Conservation (phyloP, 2,329 filamentous ascomycete species). For the Aspergillus chevalieri region DNA sequence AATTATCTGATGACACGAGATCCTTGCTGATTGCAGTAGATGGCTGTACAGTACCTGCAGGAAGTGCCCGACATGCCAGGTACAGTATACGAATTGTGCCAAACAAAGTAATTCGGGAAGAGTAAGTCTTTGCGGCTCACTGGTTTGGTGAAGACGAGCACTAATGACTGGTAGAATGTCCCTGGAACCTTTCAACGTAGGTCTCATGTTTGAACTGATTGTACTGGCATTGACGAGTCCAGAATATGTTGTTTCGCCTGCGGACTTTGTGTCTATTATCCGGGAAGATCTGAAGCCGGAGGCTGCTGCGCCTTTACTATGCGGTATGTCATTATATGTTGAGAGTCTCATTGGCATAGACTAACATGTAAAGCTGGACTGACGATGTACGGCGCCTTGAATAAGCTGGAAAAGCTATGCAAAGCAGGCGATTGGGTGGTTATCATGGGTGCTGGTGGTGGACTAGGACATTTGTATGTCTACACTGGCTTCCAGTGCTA, state of each 20-base stretch:
- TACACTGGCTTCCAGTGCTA: not conserved
- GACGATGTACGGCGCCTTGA: constrained; percentile 10
- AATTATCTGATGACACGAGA: not conserved
- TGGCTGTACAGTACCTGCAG: constrained; percentile 9
- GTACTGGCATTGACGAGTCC: not conserved
- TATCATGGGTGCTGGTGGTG: constrained; percentile 10
- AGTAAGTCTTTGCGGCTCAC: not conserved
- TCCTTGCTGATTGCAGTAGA: constrained; percentile 6
- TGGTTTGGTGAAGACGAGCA: not conserved
- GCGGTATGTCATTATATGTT: constrained; percentile 1
- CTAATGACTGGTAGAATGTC: constrained; percentile 2
- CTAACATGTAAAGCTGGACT: constrained; percentile 1
- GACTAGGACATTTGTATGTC: constrained; percentile 7
- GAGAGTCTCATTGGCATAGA: not conserved
- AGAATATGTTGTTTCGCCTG: constrained; percentile 9
- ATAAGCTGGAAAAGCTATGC: constrained; percentile 6
- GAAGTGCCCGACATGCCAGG: constrained; percentile 7
- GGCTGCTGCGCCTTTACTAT: constrained; percentile 7
- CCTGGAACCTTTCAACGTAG: constrained; percentile 9
- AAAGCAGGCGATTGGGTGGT: constrained; percentile 8
- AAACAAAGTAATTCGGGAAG: constrained; percentile 8
- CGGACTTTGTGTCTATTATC: constrained; percentile 5
- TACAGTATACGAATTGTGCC: constrained; percentile 9
- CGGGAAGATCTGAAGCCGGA: constrained; percentile 5
- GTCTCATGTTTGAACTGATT: not conserved